Evolutionary conservation across 1,284 basidiomycete genomes (phyloP).

Genomic region (Flammula alnicola): DNA sequence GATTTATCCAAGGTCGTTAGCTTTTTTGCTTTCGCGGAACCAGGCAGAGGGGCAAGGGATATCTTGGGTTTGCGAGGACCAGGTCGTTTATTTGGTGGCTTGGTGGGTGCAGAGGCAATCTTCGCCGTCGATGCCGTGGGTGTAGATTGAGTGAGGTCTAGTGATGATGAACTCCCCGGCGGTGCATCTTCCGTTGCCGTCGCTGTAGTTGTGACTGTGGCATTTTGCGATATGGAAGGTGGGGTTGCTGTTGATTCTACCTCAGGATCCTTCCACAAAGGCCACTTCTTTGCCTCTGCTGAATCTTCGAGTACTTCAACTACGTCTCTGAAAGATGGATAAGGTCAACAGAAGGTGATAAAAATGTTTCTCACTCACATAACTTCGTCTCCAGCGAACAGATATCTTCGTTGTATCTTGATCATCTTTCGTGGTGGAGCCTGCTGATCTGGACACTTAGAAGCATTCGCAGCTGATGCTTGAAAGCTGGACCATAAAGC

Average conservation of each 20-base stretch:
- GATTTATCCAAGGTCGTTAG: slow-evolving; percentile 83
- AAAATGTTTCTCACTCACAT: slow-evolving; percentile 49
- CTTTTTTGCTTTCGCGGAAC: slow-evolving; percentile 64
- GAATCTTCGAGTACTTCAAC: slow-evolving; percentile 74
- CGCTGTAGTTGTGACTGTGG: slow-evolving; percentile 15
- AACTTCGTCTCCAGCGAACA: slow-evolving; percentile 76
- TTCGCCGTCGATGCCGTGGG: slow-evolving; percentile 16
- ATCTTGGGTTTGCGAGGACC: slow-evolving; percentile 71
- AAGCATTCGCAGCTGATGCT: slow-evolving; percentile 43
- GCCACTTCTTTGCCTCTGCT: slow-evolving; percentile 75
- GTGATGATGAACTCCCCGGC: slow-evolving; percentile 3
- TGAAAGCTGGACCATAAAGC: slow-evolving; percentile 67
- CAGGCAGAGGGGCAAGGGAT: slow-evolving; percentile 52
- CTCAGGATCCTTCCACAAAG: slow-evolving; percentile 47
- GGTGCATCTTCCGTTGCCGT: neutral
- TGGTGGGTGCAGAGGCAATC: slow-evolving; percentile 9
- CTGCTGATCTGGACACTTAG: slow-evolving; percentile 18
- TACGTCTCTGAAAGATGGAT: slow-evolving; percentile 58
- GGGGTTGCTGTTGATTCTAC: slow-evolving; percentile 10
- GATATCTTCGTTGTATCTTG: slow-evolving; percentile 68
- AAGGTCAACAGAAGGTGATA: neutral
- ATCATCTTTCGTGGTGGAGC: slow-evolving; percentile 45
- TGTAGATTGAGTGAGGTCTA: slow-evolving; percentile 10
- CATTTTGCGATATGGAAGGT: slow-evolving; percentile 15
- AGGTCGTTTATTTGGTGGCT: slow-evolving; percentile 42